Evolutionary conservation across 805 yeast genomes (phyloP), one percentile per base, ranked within the genome.

Genomic region (Candida pseudofarinosa): DNA sequence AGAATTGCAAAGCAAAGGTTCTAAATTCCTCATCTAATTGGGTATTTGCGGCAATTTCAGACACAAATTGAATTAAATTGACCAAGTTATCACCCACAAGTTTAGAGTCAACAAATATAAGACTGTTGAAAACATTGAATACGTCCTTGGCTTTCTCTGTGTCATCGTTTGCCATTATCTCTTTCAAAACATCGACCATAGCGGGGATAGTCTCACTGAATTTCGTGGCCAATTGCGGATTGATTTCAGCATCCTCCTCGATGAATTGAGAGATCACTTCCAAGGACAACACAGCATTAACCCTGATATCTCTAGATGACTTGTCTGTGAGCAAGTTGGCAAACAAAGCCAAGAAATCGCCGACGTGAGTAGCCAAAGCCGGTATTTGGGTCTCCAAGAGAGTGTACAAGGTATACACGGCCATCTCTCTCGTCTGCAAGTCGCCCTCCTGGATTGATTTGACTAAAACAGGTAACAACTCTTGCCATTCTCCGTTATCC

Each of bases 61-160:
- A 67, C 77, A 89, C 79, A 55, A 88, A 76, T 51, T 80, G 79
- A 49, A 89, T 69, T 54, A 93, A 76, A 40, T 75, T 80, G 38
- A 81, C 67, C 50, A 91, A 74, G 51, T 80, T 75, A 56, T 85
- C 83, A 55, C 96, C 95, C 26, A 89, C 74, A 49, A 91, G 73
- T 56, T 82, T 81, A 56, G 85, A 74, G 58, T 90, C 97, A 49
- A 85, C 70, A 57, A 83, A 71, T 40, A 88, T 70, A 58, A 93
- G 75, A 50, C 85, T 84, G 68, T 85, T 88, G 70, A 93, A 82
- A 38, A 88, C 85, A 60, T 85, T 88, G 72, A 90, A 93, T 33
- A 90, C 77, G 51, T 79, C 78, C 63, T 77, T 80, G 40, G 90
- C 84, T 49, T 78, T 73, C 49, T 80, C 88, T 28, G 80, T 67